Base-by-base conservation (phyloP, 2,329 filamentous ascomycete species). In the Nemania sp. region DNA sequence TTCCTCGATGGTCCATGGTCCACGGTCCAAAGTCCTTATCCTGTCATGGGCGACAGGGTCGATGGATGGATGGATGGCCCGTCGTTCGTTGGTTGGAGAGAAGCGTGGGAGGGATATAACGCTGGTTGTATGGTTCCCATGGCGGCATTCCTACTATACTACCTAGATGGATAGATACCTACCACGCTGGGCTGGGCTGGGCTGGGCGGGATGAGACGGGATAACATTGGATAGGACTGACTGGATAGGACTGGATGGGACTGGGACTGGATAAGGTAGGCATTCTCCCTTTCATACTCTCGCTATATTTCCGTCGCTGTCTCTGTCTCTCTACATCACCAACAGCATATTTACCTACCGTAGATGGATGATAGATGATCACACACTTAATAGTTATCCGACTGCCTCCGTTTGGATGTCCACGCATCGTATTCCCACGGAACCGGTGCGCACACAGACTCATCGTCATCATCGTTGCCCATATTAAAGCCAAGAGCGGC, bases 41-140 rank as follows among this genome's bases (percentile, higher is more conserved):
- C 65, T 55, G 53, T 56, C 64, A 63, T 26, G 45, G 38, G 38
- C 38, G 13, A 64, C 66, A 69, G 67, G 65, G 64, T 57, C 58
- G 26, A 62, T 59, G 69, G 62, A 47, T 54, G 67, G 65, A 61
- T 57, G 54, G 26, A 62, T 59, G 69, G 62, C 53, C 57, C 56
- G 35, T 60, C 22, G 58, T 60, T 56, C 41, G 61, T 57, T 68
- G 69, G 68, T 67, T 65, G 69, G 67, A 60, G 66, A 62, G 63
- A 35, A 58, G 59, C 51, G 68, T 60, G 38, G 55, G 58, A 66
- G 61, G 69, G 67, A 68, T 68, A 68, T 64, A 68, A 56, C 58
- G 62, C 58, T 62, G 41, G 38, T 62, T 65, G 65, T 68, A 68
- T 66, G 57, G 62, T 52, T 66, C 58, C 56, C 59, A 56, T 11